A percentile compares a stretch with the other conserved stretches of the same genome.
phyloP scores from a whole-genome alignment of 495 filamentous ascomycete genomes.

The Pseudotulostoma volvatum region DNA sequence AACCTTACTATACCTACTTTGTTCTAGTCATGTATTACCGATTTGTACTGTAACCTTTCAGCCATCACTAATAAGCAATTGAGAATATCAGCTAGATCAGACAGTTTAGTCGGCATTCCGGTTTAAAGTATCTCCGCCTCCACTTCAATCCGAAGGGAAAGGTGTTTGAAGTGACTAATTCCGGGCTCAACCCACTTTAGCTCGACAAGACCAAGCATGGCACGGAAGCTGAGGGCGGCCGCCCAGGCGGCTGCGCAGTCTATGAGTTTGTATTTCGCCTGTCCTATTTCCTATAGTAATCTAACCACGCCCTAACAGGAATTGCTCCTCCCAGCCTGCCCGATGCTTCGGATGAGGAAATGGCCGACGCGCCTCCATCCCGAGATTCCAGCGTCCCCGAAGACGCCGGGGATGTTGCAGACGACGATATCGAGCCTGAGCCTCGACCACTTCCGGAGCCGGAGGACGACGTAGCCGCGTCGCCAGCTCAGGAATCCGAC shows the following conservation, averaged over 20 bases:
- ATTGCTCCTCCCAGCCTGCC: conserved; percentile 26
- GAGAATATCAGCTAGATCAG: too few relatives aligned
- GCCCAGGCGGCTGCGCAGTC: conserved; percentile 34
- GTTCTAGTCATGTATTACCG: too few relatives aligned
- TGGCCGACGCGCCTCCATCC: conserved; percentile 26
- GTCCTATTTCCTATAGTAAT: neutral
- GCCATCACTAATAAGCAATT: too few relatives aligned
- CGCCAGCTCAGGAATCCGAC: conserved; percentile 14
- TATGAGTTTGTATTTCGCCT: conserved; percentile 19
- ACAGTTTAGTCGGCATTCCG: too few relatives aligned
- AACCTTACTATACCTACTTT: too few relatives aligned
- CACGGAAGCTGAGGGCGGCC: conserved; percentile 30
- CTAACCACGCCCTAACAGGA: conserved; percentile 18
- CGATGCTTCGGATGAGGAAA: conserved; percentile 35
- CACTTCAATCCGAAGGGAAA: too few relatives aligned
- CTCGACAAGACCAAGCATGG: conserved; percentile 17
- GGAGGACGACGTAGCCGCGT: conserved; percentile 1
- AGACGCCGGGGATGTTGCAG: conserved; percentile 16
- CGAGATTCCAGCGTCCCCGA: conserved; percentile 20
- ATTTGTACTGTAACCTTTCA: too few relatives aligned
- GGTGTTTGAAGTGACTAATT: neutral
- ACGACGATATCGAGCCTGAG: conserved; percentile 14
- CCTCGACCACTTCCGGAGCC: conserved; percentile 9
- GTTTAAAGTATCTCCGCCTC: neutral
- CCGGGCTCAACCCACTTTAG: neutral